Conservation (phyloP, 176 grass and related monocot species). For the Ensete ventricosum region DNA sequence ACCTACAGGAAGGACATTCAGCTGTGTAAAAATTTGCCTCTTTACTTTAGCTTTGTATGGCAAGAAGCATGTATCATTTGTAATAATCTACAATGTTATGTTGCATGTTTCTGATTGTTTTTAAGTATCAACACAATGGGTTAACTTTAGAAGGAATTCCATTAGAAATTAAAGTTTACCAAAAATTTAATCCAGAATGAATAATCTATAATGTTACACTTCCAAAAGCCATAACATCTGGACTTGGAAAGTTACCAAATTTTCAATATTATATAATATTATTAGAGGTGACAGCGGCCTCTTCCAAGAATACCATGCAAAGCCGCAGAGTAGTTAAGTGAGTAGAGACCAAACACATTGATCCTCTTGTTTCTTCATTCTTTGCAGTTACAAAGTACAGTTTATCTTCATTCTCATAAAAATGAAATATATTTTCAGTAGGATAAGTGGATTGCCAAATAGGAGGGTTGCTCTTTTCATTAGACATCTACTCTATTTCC, state of each 20-base stretch:
- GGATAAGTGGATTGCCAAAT: no score
- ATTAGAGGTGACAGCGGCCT: background rate
- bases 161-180: background rate
- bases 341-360: background rate
- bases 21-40: background rate
- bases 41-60: background rate
- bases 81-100: no score
- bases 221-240: background rate
- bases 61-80: background rate
- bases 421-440: no score
- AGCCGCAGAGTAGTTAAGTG: background rate
- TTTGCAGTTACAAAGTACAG: no score
- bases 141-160: background rate
- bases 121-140: background rate
- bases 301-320: background rate
- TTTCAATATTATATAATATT: no score
- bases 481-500: no score
- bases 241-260: no score
- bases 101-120: no score
- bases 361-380: no score
- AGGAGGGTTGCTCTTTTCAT: no score
- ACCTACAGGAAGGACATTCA: constrained; percentile 33
- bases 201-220: background rate
- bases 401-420: no score
- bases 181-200: constrained; percentile 2